phyloP scores from a whole-genome alignment of 805 yeast genomes.

The Spathaspora girioi region DNA sequence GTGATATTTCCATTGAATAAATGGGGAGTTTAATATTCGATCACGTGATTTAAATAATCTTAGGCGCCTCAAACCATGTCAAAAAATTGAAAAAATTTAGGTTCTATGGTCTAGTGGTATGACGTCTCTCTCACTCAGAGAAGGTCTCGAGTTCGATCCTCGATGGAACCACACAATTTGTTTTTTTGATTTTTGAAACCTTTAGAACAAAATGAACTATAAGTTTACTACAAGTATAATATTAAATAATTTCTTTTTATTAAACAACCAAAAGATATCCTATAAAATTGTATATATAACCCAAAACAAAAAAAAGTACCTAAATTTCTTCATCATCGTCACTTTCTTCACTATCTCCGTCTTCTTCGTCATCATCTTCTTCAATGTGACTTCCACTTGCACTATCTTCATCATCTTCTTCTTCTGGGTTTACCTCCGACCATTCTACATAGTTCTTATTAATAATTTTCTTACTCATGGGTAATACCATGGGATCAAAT shows the following conservation, averaged over 20 bases:
- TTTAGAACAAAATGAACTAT: not conserved
- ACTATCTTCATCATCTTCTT: constrained; percentile 51
- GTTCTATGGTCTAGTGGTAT: constrained; percentile 31
- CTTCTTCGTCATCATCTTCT: constrained; percentile 23
- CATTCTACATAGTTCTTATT: constrained; percentile 66
- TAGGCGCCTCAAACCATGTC: not conserved
- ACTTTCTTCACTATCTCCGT: constrained; percentile 16
- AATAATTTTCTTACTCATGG: constrained; percentile 53
- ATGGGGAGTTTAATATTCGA: not conserved
- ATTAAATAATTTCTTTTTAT: not conserved
- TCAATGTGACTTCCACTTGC: constrained; percentile 26
- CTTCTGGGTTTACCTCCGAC: constrained; percentile 47
- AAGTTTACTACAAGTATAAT: not conserved
- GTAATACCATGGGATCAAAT: constrained; percentile 84
- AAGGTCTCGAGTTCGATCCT: constrained; percentile 33
- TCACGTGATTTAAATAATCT: not conserved
- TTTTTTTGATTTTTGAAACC: constrained; percentile 4
- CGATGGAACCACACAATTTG: constrained; percentile 18
- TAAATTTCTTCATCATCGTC: constrained; percentile 16
- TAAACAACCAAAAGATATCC: not conserved
- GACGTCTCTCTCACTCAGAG: constrained; percentile 30
- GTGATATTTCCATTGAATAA: not conserved
- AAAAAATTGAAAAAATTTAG: constrained; percentile 5
- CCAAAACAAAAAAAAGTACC: not conserved
- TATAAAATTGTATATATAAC: not conserved